Evolutionary conservation across 495 filamentous ascomycete species (phyloP), one percentile per base, ranked within the genome.

Genomic region (Daldinia loculata): DNA sequence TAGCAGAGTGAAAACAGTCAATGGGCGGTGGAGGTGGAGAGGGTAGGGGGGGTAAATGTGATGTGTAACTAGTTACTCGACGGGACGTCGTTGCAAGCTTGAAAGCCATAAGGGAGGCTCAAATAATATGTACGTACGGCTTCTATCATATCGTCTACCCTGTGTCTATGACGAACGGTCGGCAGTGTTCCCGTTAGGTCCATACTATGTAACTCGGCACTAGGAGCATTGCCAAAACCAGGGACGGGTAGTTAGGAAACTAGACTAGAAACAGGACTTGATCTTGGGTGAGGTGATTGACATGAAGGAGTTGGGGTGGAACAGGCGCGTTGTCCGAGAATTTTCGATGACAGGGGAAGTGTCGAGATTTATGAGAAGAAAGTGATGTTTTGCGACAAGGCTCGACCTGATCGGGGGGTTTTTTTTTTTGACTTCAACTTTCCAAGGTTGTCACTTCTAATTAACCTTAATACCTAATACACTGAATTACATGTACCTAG

Each of bases 221-320:
- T 30, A 55, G 59, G 55, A 52, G 41, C 38, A 56, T 63, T 63
- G 43, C 69, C 64, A 60, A 67, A 63, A 56, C 38, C 63, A 71
- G 62, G 53, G 30, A 55, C 34, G 24, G 56, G 32, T 14, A 32
- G 48, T 14, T n/a, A 52, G 32, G 59, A 41, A 41, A 22, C 65
- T 57, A 29, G 43, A 48, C 19, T 48, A 24, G 50, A 51, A 51
- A 65, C 36, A 64, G 64, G 56, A 62, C 38, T 59, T 65, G 65
- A 64, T 61, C 66, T 73, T 62, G 57, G 52, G 50, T 62, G 61
- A 73, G 57, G 57, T 74, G 71, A 74, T 74, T 66, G 57, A 74
- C 71, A 73, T 61, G 65, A 69, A 73, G 70, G 70, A 73, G 56
- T 61, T 61, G 51, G 53, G n/a, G 66, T 73, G 70, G 70, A 62